Evolutionary conservation across 2,329 filamentous ascomycete species (phyloP).

Genomic region (Alternaria hordeiaustralica): DNA sequence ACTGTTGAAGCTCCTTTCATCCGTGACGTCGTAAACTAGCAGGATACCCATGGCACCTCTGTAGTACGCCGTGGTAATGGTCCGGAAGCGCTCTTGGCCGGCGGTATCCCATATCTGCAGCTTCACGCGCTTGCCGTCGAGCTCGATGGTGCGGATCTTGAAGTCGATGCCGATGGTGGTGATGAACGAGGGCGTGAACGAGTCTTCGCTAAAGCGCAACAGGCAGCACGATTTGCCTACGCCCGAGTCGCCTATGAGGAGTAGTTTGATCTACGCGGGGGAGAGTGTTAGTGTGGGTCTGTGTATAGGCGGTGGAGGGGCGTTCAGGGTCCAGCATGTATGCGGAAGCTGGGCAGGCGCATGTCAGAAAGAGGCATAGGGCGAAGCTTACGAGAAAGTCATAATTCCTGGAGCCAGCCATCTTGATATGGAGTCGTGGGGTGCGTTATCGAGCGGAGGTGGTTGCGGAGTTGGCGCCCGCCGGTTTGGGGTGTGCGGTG

Average conservation of each 20-base stretch:
- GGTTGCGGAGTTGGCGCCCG: constrained; percentile 35
- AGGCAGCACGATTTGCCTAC: constrained; percentile 98
- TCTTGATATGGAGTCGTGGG: constrained; percentile 51
- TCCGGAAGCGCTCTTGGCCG: constrained; percentile 96
- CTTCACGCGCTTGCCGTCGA: constrained; percentile 98
- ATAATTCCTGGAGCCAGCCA: constrained; percentile 99
- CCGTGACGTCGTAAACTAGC: constrained; percentile 97
- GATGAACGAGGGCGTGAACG: constrained; percentile 96
- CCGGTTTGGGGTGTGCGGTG: constrained; percentile 19
- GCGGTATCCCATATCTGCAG: constrained; percentile 99
- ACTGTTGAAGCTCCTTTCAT: constrained; percentile 96
- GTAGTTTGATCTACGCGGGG: constrained; percentile 81
- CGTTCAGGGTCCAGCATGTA: constrained; percentile 5
- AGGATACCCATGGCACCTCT: constrained; percentile 97
- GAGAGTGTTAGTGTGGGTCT: constrained; percentile 19
- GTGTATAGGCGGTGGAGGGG: constrained; percentile 11
- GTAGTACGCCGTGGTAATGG: constrained; percentile 99
- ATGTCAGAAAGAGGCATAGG: constrained; percentile 7
- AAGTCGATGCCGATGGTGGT: constrained; percentile 99
- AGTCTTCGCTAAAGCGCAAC: constrained; percentile 95
- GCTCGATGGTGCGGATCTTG: constrained; percentile 98
- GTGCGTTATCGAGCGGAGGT: constrained; percentile 19
- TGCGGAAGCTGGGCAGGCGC: constrained; percentile 1
- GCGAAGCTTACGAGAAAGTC: constrained; percentile 84
- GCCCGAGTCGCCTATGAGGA: constrained; percentile 95